Evolutionary conservation across 148 eudicot species (phyloP), one percentile per base, ranked within the genome.

Genomic region (Polygonum maritimum): DNA sequence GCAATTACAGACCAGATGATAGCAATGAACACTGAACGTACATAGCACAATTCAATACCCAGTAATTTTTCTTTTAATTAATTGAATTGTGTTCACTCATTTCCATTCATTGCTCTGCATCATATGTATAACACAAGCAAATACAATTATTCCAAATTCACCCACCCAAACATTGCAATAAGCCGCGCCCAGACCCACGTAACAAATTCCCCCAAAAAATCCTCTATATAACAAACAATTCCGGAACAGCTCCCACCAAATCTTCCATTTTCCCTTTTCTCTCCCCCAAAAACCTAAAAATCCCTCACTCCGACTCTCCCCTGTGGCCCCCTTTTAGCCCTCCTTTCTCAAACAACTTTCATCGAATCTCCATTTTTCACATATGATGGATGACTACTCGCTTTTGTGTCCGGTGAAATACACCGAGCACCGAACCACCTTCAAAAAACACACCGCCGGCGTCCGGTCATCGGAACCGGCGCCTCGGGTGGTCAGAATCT

Each of bases 401-500:
- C 55, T 79, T 22, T 41, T 74, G 22, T 72, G 86, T 45, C 79
- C 82, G 35, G 83, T 90, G 9, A 89, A 89, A 16, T 82, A 78
- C 80, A 83, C 80, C 21, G 86, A 89, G 15, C 94, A 91, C 82
- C 51, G 74, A 22, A 82, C 58, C 16, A 72, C 38, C 35, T 8
- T 4, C 60, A 2, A 83, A 79, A 75, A 89, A 81, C 41, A 78
- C 85, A 9, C 52, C 10, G 6, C 73, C 73, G 16, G 38, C 0
- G 5, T 2, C 41, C 19, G 7, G 22, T 2, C 9, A 0, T 79
- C 35, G 41, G 16, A 49, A 72, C 47, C 77, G 22, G 16, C 51
- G 69, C 22, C 86, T 0, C 80, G 72, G 77, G 83, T 86, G 7
- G 87, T 93, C 0, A 76, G 92, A n/a, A 77, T 93, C 15, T 84